These are phyloP conservation scores for Leucaena leucocephala DNA, from an alignment of 306 rosid genomes.

Conservation along the genomic window DNA sequence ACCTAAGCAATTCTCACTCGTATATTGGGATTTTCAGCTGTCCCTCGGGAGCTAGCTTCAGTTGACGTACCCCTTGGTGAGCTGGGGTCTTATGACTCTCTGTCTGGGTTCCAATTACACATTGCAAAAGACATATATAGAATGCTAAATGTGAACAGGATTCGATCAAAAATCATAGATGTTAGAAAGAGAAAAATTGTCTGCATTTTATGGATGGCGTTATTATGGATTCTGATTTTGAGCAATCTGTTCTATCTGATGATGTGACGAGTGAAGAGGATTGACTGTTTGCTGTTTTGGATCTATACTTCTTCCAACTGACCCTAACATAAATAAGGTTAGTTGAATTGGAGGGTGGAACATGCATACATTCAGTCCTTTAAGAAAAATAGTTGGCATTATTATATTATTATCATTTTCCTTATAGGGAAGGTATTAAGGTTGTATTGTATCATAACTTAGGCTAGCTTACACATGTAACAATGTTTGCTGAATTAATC, in stretches of 20 bases:
- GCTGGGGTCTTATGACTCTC: constrained; percentile 58
- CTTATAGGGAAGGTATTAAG: background rate
- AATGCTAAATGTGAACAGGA: constrained; percentile 65
- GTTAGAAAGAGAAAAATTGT: constrained; percentile 37
- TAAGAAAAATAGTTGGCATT: too few relatives aligned
- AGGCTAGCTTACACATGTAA: background rate
- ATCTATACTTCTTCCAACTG: background rate
- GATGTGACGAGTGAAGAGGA: constrained; percentile 43
- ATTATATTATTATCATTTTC: background rate
- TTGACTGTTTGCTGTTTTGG: constrained; percentile 5
- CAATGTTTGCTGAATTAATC: background rate
- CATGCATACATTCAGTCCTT: background rate
- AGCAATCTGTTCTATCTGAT: constrained; percentile 55
- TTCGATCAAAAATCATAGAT: constrained; percentile 65
- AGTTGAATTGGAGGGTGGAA: background rate
- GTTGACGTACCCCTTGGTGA: constrained; percentile 44
- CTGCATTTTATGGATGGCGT: too few relatives aligned
- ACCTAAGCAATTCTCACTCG: constrained; percentile 68
- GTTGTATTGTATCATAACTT: background rate
- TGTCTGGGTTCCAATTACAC: constrained; percentile 71
- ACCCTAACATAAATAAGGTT: background rate
- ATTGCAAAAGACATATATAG: constrained; percentile 64
- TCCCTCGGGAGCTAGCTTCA: constrained; percentile 59
- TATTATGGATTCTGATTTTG: constrained; percentile 84
- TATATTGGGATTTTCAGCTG: constrained; percentile 73